Percentiles rank a stretch among this genome's conserved stretches.
Evolutionary conservation across 208 protist species (phyloP).

Genomic region (Crithidia acanthocephali): DNA sequence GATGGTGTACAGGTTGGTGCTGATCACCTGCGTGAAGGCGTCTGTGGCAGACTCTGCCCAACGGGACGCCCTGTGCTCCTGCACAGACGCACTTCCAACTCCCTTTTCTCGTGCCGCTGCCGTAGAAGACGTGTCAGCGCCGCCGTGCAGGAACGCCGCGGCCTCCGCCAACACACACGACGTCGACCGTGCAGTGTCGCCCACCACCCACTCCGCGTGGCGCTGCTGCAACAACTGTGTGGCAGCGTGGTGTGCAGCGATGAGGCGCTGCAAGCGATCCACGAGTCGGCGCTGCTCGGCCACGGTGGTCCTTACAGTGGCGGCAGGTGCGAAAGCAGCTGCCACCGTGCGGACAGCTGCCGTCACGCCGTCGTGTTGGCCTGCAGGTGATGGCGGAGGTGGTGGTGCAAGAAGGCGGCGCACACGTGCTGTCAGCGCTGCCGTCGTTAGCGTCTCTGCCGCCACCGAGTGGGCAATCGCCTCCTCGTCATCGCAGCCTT

Average conservation of each 20-base stretch:
- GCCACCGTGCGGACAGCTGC: too few relatives aligned
- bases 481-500: too few relatives aligned
- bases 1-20: constrained; percentile 30
- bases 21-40: constrained; percentile 15
- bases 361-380: too few relatives aligned
- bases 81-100: background rate
- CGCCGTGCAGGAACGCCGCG: background rate
- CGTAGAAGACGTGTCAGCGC: background rate
- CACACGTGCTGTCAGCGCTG: background rate
- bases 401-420: too few relatives aligned
- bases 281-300: background rate
- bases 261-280: background rate
- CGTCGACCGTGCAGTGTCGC: background rate
- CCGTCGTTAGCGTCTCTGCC: background rate
- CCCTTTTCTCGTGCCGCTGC: background rate
- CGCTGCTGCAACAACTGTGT: background rate
- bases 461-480: background rate
- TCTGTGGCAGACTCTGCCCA: background rate
- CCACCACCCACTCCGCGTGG: background rate
- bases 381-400: too few relatives aligned
- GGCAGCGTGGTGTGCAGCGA: background rate
- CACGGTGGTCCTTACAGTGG: background rate
- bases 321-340: too few relatives aligned
- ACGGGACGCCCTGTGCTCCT: background rate
- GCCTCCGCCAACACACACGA: background rate